Conservation (phyloP, 2,329 filamentous ascomycete genomes). For the Didymella arachidicola region DNA sequence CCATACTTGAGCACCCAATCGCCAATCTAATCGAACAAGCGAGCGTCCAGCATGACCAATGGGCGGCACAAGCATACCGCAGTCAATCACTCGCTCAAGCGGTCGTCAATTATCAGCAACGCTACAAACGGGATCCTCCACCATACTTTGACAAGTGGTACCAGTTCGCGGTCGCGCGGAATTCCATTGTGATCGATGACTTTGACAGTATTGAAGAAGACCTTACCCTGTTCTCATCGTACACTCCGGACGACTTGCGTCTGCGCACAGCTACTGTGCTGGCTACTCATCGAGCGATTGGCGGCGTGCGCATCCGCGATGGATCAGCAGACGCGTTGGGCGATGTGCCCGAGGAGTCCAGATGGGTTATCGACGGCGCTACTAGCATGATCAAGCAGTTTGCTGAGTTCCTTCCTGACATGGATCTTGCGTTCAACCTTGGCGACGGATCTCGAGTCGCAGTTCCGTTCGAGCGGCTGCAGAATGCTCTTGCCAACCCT, state of each 20-base stretch:
- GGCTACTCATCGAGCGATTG: conserved; percentile 62
- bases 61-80: conserved; percentile 56
- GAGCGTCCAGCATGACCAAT: conserved; percentile 57
- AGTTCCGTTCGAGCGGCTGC: conserved; percentile 55
- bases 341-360: conserved; percentile 62
- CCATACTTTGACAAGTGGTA: conserved; percentile 69
- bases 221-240: conserved; percentile 62
- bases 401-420: conserved; percentile 64
- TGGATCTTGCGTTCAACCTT: conserved; percentile 70
- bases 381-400: conserved; percentile 61
- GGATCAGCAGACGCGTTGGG: conserved; percentile 54
- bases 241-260: conserved; percentile 61
- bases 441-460: conserved; percentile 67
- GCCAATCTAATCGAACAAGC: conserved; percentile 62
- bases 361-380: conserved; percentile 66
- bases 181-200: conserved; percentile 65
- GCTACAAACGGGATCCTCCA: conserved; percentile 64
- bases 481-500: conserved; percentile 37
- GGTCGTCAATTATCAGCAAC: conserved; percentile 59
- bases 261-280: conserved; percentile 61
- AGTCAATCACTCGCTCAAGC: conserved; percentile 60
- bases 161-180: conserved; percentile 60
- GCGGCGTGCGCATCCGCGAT: conserved; percentile 63
- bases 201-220: conserved; percentile 67
- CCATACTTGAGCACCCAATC: conserved; percentile 61